These are phyloP conservation scores for Xylaria nigripes DNA, from an alignment of 495 filamentous ascomycete genomes.

Conservation along the genomic window DNA sequence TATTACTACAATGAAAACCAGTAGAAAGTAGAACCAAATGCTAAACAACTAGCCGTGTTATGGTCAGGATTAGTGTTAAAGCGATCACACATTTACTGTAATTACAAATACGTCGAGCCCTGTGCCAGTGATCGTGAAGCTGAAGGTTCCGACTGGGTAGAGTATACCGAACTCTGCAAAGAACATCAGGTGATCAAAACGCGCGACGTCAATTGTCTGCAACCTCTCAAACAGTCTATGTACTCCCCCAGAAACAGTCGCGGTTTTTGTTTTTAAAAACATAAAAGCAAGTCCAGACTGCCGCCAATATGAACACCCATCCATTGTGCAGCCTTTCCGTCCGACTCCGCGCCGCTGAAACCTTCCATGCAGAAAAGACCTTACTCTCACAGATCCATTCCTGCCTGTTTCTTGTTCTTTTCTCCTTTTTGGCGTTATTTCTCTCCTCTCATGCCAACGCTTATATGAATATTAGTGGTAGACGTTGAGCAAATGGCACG, in stretches of 20 bases:
- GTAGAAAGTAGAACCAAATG: too few species aligned
- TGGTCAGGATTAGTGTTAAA: too few species aligned
- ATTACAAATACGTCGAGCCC: too few species aligned
- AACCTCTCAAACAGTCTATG: constrained; percentile 27
- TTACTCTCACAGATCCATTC: constrained; percentile 9
- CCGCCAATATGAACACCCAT: constrained; percentile 9
- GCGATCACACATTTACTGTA: too few species aligned
- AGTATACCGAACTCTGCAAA: constrained; percentile 4
- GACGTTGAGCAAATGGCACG: background rate
- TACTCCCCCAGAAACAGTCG: constrained; percentile 13
- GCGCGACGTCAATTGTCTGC: constrained; percentile 13
- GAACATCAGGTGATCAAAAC: background rate
- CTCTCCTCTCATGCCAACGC: constrained; percentile 15
- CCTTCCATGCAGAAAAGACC: constrained; percentile 23
- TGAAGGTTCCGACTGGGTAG: background rate
- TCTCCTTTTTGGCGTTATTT: constrained; percentile 7
- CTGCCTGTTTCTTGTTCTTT: constrained; percentile 15
- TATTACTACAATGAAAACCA: too few species aligned
- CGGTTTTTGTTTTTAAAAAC: background rate
- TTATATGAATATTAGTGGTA: constrained; percentile 7
- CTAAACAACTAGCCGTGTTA: too few species aligned
- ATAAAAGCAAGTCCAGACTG: background rate
- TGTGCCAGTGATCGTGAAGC: background rate
- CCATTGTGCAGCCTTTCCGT: constrained; percentile 13
- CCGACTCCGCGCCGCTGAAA: constrained; percentile 24